Base-by-base conservation (phyloP, 306 rosid genomes). In the Gastrolobium bilobum region DNA sequence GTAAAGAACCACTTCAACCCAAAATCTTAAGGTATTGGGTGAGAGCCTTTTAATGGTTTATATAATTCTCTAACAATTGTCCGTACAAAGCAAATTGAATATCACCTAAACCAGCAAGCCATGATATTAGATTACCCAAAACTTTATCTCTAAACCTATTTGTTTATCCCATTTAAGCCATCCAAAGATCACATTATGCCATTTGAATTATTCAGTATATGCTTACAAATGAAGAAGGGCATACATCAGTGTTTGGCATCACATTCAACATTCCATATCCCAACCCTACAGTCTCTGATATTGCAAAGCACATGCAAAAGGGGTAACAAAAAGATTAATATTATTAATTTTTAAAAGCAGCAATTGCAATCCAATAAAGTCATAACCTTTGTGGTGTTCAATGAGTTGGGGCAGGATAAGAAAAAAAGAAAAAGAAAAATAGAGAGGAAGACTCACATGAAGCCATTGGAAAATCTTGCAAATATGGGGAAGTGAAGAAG, bases 361-460 rank as follows among this genome's bases (percentile, higher is more conserved):
- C 44, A 69, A 80, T 38, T 37, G 71, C 1, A 70, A 73, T 61
- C 7, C 10, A 66, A 59, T 46, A 66, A 81, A 65, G 29, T 5
- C 6, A 53, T 52, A 10, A 81, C 37, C 71, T 38, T 31, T 67
- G 30, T 20, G 26, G 26, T 20, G 26, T 20, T 20, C 26, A 20
- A 20, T 20, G 26, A 20, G 26, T 20, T 20, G 26, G 26, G 26
- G 26, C 26, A 58, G 3, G 29, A 31, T 50, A 1, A 59, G 4
- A 26, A 6, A 65, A 7, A 53, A 4, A 11, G 26, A 64, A 50
- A 59, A 8, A 75, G 62, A 75, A 50, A 59, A 8, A 75, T 57
- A 75, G 68, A 43, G 34, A 58, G 39, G 56, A 63, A 69, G 50
- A 91, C 93, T 87, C 82, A 91, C 97, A 83, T 65, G 97, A 77